These are phyloP conservation scores for Pluteus cervinus DNA, from an alignment of 768 basidiomycete genomes.

Conservation along the genomic window DNA sequence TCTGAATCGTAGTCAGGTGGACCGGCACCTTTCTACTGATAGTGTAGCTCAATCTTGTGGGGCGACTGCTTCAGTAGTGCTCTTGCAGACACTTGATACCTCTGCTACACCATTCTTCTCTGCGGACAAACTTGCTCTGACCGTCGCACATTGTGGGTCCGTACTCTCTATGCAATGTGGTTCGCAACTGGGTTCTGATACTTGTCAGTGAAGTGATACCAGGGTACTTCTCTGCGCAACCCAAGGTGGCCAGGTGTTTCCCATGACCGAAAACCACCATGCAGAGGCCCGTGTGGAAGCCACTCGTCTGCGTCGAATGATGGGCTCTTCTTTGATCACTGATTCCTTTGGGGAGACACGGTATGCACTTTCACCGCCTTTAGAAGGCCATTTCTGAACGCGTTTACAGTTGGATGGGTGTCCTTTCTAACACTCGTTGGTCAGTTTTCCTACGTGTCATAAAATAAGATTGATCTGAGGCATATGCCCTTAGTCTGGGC, in stretches of 20 bases:
- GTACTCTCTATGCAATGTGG: conserved; percentile 13
- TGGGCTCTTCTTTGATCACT: conserved; percentile 82
- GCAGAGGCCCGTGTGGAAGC: conserved; percentile 88
- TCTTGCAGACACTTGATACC: conserved; percentile 85
- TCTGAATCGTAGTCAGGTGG: conserved; percentile 42
- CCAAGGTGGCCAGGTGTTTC: conserved; percentile 62
- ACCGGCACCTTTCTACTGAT: conserved; percentile 65
- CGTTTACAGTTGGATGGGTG: conserved; percentile 84
- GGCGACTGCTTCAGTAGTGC: conserved; percentile 84
- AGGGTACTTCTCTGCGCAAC: conserved; percentile 79
- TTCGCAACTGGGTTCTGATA: conserved; percentile 1
- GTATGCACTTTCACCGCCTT: conserved; percentile 28
- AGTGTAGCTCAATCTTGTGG: conserved; percentile 72
- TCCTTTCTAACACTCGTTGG: conserved; percentile 87
- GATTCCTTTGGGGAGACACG: conserved; percentile 94
- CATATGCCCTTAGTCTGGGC: conserved; percentile 53
- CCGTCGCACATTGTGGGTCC: conserved; percentile 91
- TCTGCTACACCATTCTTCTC: conserved; percentile 82
- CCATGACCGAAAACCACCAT: conserved; percentile 94
- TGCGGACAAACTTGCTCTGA: conserved; percentile 67
- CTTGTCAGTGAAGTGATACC: conserved; percentile 72
- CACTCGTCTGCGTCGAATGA: conserved; percentile 79
- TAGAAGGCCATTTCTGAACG: background rate
- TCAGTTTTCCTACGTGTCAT: conserved; percentile 27
- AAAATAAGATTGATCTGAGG: conserved; percentile 1